These are phyloP conservation scores for Rhizomucor miehei DNA, from an alignment of 371 early-diverging fungal species.

Conservation along the genomic window DNA sequence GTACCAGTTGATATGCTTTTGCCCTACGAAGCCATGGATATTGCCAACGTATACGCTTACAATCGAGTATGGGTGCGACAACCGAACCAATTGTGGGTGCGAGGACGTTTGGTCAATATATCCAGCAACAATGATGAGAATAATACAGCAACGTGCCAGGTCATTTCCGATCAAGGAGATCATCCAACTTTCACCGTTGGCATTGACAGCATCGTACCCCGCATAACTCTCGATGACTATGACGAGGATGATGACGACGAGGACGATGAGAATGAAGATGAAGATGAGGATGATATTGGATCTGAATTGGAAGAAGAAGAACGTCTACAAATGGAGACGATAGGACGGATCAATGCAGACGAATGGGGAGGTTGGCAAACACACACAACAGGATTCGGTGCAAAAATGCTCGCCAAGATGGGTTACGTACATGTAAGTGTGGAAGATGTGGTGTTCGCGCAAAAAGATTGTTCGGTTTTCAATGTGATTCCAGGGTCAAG, in stretches of 20 bases:
- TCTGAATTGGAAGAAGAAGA: slow-evolving; percentile 8
- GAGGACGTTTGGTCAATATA: neutral
- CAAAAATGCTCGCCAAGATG: slow-evolving; percentile 40
- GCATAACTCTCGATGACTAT: slow-evolving; percentile 4
- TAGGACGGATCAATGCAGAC: neutral
- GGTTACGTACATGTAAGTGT: slow-evolving; percentile 27
- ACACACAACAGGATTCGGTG: slow-evolving; percentile 36
- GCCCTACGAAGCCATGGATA: slow-evolving; percentile 18
- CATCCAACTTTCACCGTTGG: neutral
- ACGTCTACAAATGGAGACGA: slow-evolving; percentile 1
- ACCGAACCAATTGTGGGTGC: too few species aligned
- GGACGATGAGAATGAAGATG: too few species aligned
- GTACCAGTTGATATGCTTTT: slow-evolving; percentile 8
- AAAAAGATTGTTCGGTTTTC: neutral
- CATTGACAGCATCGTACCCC: slow-evolving; percentile 18
- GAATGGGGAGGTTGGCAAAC: slow-evolving; percentile 14
- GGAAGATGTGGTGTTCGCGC: neutral
- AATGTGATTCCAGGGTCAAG: slow-evolving; percentile 20
- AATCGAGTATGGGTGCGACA: slow-evolving; percentile 17
- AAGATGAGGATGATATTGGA: slow-evolving; percentile 4
- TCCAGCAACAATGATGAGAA: neutral
- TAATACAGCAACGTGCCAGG: neutral
- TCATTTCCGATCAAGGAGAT: neutral
- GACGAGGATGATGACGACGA: neutral
- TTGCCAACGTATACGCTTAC: slow-evolving; percentile 9